Base-by-base conservation (phyloP, 2,329 filamentous ascomycete species). In the Neobulgaria alba region DNA sequence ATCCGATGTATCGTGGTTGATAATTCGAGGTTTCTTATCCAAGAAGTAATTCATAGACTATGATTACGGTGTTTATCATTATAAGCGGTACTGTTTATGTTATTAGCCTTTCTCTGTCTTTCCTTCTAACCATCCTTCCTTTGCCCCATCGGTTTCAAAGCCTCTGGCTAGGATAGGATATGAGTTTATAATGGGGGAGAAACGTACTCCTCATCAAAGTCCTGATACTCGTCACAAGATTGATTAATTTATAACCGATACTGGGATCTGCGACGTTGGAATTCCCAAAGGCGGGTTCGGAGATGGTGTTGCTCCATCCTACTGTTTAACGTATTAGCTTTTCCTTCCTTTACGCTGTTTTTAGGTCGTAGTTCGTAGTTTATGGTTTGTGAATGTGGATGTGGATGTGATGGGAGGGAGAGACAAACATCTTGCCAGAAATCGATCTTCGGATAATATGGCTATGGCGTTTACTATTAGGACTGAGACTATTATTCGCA, bases 401-500 rank as follows among this genome's bases (percentile, higher is more conserved):
- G 16, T 16, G 20, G 15, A 15, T 20, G 18, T 16, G 30, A 16
- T 5, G 15, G 12, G 21, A n/a, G 10, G 8, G 29, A 18, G 5
- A 10, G 46, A 64, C 72, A 52, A 79, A 82, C 67, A 88, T 64
- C 86, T 79, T 42, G 68, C 84, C 52, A 95, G 84, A 64, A 95
- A 95, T 48, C 88, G 83, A 67, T 95, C 88, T 76, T 95, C 89
- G 55, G 87, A 94, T 51, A 96, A 82, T 59, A 95, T 79, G 49
- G 89, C 87, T 60, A 96, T 82, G 52, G 87, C 86, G 66, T 98
- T 98, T 66, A 92, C 80, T 61, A 96, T 76, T 58, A 96, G 85
- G 61, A 94, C 72, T 54, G 79, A 75, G 52, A 90, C 85, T 88
- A 57, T 16, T n/a, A n/a, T n/a, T n/a, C n/a, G n/a, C n/a, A n/a